Percentiles rank a stretch among this genome's conserved stretches.
phyloP scores from a whole-genome alignment of 352 stramenopile species.

The Phytophthora uliginosa region DNA sequence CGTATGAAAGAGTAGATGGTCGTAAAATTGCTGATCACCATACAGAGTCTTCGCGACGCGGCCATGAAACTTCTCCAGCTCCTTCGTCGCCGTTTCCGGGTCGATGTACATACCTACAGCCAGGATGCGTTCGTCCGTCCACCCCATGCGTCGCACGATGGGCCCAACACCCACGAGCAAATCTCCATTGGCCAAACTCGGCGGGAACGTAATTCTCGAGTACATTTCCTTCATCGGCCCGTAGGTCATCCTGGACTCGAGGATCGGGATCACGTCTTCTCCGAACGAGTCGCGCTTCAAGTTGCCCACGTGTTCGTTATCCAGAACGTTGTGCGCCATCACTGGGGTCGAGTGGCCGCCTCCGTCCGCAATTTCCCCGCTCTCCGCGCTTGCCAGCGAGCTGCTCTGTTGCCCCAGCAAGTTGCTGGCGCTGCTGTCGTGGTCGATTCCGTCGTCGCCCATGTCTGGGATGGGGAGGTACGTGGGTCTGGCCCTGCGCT shows the following conservation, averaged over 20 bases:
- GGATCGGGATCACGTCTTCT: slow-evolving; percentile 63
- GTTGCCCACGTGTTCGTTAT: slow-evolving; percentile 28
- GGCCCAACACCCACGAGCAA: slow-evolving; percentile 79
- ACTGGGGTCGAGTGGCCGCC: slow-evolving; percentile 26
- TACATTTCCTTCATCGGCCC: slow-evolving; percentile 80
- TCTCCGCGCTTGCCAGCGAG: slow-evolving; percentile 13
- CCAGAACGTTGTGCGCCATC: slow-evolving; percentile 35
- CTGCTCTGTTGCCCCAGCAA: slow-evolving; percentile 31
- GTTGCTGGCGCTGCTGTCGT: slow-evolving; percentile 36
- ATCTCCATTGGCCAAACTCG: slow-evolving; percentile 79
- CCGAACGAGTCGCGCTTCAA: slow-evolving; percentile 46
- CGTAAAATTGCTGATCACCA: slow-evolving; percentile 83
- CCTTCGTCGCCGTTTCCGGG: slow-evolving; percentile 57
- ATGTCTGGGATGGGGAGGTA: slow-evolving; percentile 80
- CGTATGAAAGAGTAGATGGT: slow-evolving; percentile 62
- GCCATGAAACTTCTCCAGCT: slow-evolving; percentile 69
- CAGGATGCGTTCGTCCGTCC: slow-evolving; percentile 87
- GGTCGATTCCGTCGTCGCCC: slow-evolving; percentile 30
- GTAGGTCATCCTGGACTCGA: slow-evolving; percentile 75
- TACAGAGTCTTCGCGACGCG: slow-evolving; percentile 69
- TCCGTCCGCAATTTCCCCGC: slow-evolving; percentile 3
- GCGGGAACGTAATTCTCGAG: slow-evolving; percentile 83
- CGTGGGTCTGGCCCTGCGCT: slow-evolving; percentile 68
- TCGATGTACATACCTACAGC: slow-evolving; percentile 86
- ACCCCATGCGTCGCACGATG: slow-evolving; percentile 82